Base-by-base conservation (phyloP, 2,329 filamentous ascomycete species). In the Anisogramma anomala region DNA sequence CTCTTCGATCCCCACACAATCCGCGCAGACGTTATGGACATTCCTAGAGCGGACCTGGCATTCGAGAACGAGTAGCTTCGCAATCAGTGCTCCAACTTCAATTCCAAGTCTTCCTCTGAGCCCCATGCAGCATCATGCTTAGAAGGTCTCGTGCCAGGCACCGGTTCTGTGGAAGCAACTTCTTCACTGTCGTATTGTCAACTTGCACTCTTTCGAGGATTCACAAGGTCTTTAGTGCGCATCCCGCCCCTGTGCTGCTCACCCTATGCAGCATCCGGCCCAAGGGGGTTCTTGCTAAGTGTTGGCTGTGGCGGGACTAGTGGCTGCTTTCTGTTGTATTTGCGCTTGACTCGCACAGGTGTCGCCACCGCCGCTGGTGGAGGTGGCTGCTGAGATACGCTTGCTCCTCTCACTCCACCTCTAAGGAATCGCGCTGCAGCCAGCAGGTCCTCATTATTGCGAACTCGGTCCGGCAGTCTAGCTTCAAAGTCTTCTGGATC, bases 391-490 rank as follows among this genome's bases (percentile, higher is more conserved):
- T 36, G 22, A 17, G 18, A 19, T 27, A 14, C 25, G 11, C 28
- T 17, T 27, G 9, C 18, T 30, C 11, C n/a, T 32, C 8, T 27
- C 32, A 11, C 3, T 10, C 13, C 13, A 13, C 15, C 18, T 35
- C 35, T 25, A 26, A 56, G 36, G 41, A 39, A 26, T 13, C 62
- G 59, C 43, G 65, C 45, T 49, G 63, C 66, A 33, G 58, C 58
- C 23, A 66, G 36, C 71, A 71, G 74, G 1, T 54, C 57, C 1
- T 63, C 57, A 39, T 73, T 67, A 2, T 57, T 58, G 22, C 46
- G 54, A 5, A 74, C 65, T 22, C 64, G 59, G 1, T 63, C 58
- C 0, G 69, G 70, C 2, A 74, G 50, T 8, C 23, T 46, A 2
- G 64, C 57, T 10, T 61, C 52, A 32, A 46, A 50, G 6, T 41